Conservation (phyloP, 176 grass and related monocot species). For the Cocos nucifera region DNA sequence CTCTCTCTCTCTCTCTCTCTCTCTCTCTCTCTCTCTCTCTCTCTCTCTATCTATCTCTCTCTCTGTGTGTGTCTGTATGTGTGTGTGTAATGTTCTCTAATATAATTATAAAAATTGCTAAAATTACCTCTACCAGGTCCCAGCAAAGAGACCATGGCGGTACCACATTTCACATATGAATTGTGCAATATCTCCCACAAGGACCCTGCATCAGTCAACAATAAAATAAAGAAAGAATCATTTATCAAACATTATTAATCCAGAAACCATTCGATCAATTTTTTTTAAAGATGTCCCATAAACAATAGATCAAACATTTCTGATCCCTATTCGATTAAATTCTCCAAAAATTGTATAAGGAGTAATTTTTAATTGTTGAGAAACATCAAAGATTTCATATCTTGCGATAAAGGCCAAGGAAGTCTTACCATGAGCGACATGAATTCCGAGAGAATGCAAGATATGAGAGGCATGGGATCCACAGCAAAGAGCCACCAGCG, state of each 20-base stretch:
- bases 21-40: no score
- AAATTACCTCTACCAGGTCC: conserved; percentile 85
- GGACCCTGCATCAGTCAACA: conserved; percentile 31
- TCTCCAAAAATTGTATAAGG: no score
- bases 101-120: neutral
- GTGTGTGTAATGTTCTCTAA: no score
- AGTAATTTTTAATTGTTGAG: no score
- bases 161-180: conserved; percentile 88
- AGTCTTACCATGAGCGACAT: conserved; percentile 65
- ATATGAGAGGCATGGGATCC: conserved; percentile 72
- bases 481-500: conserved; percentile 97
- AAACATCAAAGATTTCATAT: neutral
- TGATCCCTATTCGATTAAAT: no score
- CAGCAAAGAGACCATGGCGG: conserved; percentile 57
- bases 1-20: no score
- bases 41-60: no score
- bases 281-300: no score
- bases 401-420: neutral
- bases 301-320: neutral
- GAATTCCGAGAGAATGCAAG: conserved; percentile 82
- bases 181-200: conserved; percentile 70
- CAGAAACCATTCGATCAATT: no score
- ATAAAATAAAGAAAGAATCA: no score
- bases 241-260: no score
- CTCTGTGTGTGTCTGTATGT: no score